phyloP scores from a whole-genome alignment of 129 eudicot genomes.

The Saposhnikovia divaricata region DNA sequence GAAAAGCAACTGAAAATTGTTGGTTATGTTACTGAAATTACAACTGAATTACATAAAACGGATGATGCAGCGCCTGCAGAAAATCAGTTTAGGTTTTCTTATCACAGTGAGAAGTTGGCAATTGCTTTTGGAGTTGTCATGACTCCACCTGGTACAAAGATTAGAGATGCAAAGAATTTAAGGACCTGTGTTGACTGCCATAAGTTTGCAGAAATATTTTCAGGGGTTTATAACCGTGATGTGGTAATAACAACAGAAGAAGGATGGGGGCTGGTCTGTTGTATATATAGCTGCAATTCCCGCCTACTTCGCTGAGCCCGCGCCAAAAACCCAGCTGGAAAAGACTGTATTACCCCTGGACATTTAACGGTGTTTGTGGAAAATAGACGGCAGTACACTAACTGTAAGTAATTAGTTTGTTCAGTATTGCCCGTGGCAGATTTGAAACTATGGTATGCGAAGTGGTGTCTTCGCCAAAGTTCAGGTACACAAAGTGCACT shows the following conservation, averaged over 20 bases:
- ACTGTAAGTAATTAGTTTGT: too few species aligned
- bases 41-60: conserved; percentile 27
- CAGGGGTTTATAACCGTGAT: conserved; percentile 66
- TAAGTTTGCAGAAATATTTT: conserved; percentile 63
- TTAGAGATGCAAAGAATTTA: conserved; percentile 65
- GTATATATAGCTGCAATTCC: too few species aligned
- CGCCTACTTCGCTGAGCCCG: too few species aligned
- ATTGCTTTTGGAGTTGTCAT: conserved; percentile 68
- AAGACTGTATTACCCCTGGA: too few species aligned
- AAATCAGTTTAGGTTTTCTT: conserved; percentile 23
- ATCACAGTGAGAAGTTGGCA: conserved; percentile 89
- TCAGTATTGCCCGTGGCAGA: too few species aligned
- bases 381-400: too few species aligned
- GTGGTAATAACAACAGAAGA: conserved; percentile 36
- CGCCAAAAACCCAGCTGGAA: too few species aligned
- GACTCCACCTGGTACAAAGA: conserved; percentile 70
- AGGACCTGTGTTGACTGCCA: conserved; percentile 69
- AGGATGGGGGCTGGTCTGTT: too few species aligned
- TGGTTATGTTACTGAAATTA: conserved; percentile 58
- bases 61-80: conserved; percentile 19
- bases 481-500: too few species aligned
- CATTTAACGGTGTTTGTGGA: too few species aligned
- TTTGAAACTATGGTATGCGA: too few species aligned
- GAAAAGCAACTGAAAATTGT: conserved; percentile 74
- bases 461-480: too few species aligned